Evolutionary conservation across 2,329 filamentous ascomycete species (phyloP).

Genomic region (Fusarium scirpi): DNA sequence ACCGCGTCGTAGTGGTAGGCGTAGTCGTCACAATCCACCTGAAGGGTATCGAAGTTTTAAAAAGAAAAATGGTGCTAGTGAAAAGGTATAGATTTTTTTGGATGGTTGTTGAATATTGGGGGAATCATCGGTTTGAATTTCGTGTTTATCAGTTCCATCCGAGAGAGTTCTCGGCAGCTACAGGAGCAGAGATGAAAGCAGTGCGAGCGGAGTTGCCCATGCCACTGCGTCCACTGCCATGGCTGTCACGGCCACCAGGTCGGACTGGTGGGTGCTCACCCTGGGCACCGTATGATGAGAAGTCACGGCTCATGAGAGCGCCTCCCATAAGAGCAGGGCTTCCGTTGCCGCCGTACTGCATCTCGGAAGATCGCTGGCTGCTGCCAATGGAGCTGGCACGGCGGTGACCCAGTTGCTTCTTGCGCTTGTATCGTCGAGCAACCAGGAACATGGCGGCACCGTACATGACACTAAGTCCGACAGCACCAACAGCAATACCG

Average conservation of each 20-base stretch:
- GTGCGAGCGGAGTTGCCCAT: constrained; percentile 67
- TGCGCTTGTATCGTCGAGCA: constrained; percentile 89
- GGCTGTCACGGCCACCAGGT: constrained; percentile 65
- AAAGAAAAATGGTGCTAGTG: constrained; percentile 42
- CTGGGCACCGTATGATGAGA: constrained; percentile 65
- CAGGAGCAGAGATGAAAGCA: constrained; percentile 84
- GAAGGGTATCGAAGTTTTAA: constrained; percentile 53
- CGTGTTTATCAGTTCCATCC: constrained; percentile 81
- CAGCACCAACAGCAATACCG: constrained; percentile 80
- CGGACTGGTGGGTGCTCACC: constrained; percentile 29
- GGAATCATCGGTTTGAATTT: constrained; percentile 29
- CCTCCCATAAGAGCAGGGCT: constrained; percentile 78
- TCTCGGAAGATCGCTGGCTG: constrained; percentile 60
- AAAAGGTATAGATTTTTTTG: constrained; percentile 39
- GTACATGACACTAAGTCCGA: constrained; percentile 85
- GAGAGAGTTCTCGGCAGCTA: constrained; percentile 93
- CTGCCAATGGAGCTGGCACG: constrained; percentile 79
- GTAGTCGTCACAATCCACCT: constrained; percentile 46
- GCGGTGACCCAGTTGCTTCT: constrained; percentile 79
- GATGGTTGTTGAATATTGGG: constrained; percentile 21
- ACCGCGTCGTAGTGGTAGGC: constrained; percentile 40
- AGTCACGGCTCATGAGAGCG: constrained; percentile 69
- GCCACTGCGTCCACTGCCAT: constrained; percentile 73
- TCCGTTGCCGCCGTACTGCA: constrained; percentile 62
- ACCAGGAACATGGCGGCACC: constrained; percentile 95